phyloP scores from a whole-genome alignment of 805 yeast genomes.

The Candida lessepsii region DNA sequence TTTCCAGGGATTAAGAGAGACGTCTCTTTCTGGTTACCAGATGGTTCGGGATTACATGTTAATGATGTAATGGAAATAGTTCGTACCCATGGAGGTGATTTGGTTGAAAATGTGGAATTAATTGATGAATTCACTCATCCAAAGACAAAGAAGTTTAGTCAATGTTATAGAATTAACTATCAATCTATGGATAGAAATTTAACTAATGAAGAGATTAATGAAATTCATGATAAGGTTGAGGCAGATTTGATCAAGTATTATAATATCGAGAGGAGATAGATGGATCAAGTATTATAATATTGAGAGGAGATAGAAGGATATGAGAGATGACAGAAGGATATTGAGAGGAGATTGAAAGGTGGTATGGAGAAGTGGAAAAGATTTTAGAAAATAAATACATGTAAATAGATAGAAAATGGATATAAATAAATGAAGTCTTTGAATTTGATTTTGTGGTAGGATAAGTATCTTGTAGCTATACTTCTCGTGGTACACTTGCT shows the following conservation, averaged over 20 bases:
- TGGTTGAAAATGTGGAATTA: conserved; percentile 80
- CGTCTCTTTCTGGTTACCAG: conserved; percentile 86
- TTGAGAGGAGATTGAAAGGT: no score
- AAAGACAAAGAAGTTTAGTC: conserved; percentile 69
- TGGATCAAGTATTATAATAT: no score
- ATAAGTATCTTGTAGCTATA: no score
- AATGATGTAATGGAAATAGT: conserved; percentile 95
- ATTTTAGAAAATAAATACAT: no score
- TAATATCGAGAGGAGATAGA: conserved; percentile 53
- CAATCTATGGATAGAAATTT: conserved; percentile 95
- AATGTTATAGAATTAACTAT: conserved; percentile 86
- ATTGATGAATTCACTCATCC: conserved; percentile 86
- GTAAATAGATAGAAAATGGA: no score
- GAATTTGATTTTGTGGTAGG: no score
- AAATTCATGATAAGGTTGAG: conserved; percentile 65
- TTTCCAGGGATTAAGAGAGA: conserved; percentile 87
- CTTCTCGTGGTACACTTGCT: no score
- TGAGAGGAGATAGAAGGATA: no score
- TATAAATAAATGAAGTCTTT: no score
- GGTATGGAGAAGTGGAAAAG: no score
- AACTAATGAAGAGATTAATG: conserved; percentile 81
- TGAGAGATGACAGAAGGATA: no score
- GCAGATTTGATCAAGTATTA: conserved; percentile 50
- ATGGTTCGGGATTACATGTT: conserved; percentile 54
- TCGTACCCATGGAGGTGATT: conserved; percentile 78